These are phyloP conservation scores for Calocybe cyanea DNA, from an alignment of 768 basidiomycete species.

Conservation along the genomic window DNA sequence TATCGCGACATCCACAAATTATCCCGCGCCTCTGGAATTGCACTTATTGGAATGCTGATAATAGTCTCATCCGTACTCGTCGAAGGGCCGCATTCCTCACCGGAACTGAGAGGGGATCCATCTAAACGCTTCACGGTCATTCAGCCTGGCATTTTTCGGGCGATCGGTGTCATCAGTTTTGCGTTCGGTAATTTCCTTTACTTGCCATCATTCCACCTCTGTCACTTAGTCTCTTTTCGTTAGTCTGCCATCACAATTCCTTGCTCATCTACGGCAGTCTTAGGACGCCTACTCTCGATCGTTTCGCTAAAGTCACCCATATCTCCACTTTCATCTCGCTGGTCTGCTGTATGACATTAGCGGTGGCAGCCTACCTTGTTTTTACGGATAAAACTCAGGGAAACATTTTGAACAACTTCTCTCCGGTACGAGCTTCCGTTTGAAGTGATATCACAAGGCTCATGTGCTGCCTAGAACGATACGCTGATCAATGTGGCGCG, in stretches of 20 bases:
- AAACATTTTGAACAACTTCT: conserved; percentile 97
- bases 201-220: not conserved
- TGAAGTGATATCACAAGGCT: too few relatives aligned
- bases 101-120: conserved; percentile 75
- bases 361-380: conserved; percentile 79
- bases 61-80: conserved; percentile 86
- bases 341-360: conserved; percentile 79
- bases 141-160: conserved; percentile 82
- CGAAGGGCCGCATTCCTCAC: conserved; percentile 72
- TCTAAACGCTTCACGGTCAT: conserved; percentile 71
- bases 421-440: conserved; percentile 42
- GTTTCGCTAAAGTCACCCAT: conserved; percentile 91
- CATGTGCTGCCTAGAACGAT: conserved; percentile 47
- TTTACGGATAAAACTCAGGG: conserved; percentile 92
- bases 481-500: conserved; percentile 93
- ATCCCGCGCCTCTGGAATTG: conserved; percentile 86
- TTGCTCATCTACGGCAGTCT: conserved; percentile 94
- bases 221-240: conserved; percentile 7
- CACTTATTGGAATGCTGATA: conserved; percentile 89
- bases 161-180: conserved; percentile 96
- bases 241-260: conserved; percentile 96
- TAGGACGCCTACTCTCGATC: conserved; percentile 88
- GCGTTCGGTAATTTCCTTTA: conserved; percentile 55
- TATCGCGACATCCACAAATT: conserved; percentile 98
- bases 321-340: conserved; percentile 84